Base-by-base conservation (phyloP, 352 stramenopile species). In the Discostella stelligera region DNA sequence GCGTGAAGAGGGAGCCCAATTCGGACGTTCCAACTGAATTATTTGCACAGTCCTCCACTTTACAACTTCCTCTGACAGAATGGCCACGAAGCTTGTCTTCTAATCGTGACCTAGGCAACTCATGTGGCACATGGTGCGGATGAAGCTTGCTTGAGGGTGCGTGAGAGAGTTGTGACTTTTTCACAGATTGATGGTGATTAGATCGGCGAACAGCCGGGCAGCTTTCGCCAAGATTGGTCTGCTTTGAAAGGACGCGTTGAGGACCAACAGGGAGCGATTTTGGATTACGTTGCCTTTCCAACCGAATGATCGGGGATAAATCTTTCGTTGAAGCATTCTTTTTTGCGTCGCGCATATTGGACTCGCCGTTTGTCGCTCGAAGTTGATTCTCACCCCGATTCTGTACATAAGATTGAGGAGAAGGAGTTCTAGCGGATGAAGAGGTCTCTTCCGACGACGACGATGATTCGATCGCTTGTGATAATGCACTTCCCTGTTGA, bases 21-120 rank as follows among this genome's bases (percentile, higher is more conserved):
- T 84, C 77, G 11, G 70, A 78, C 2, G 77, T 84, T 5, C 41
- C 70, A 30, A 84, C 56, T 1, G 77, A 80, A 16, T 39, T 56
- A 67, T 62, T 72, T 21, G 30, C 70, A 30, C 11, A 56, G 14
- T 66, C 41, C 60, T 46, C 69, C 9, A 52, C 60, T 5, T 7
- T 46, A 27, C n/a, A 25, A 53, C 59, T 62, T 25, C 30, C n/a
- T 39, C 71, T 44, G 4, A 53, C 21, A 0, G 16, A 11, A 58
- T 56, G 14, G 23, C 58, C 60, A 49, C 32, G 56, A 20, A 84
- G 66, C 44, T 84, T 80, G 21, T 80, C 66, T 62, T 84, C 77
- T 8, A 84, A 58, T 46, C 18, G 27, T 20, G 39, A 60, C 25
- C 62, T 74, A 18, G 66, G 65, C 6, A 65, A 14, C 66, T 84